Percentiles rank a stretch among this genome's conserved stretches.
Evolutionary conservation across 805 yeast species (phyloP).

Genomic region (Yamadazyma laniorum): DNA sequence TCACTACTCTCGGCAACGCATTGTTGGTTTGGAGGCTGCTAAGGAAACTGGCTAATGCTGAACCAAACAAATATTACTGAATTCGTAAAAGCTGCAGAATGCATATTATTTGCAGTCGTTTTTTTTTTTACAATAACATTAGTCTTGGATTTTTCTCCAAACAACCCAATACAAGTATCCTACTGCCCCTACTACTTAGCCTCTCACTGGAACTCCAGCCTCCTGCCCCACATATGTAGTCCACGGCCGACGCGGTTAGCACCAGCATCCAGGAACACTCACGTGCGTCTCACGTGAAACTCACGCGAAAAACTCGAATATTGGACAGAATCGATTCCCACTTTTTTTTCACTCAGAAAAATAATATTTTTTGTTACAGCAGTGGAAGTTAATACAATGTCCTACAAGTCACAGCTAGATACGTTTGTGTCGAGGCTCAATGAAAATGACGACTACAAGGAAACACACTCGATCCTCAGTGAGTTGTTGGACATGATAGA

Average conservation of each 20-base stretch:
- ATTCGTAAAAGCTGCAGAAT: not conserved
- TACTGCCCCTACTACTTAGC: no score
- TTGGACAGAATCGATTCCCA: constrained; percentile 19
- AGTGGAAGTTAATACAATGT: constrained; percentile 24
- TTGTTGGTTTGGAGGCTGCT: constrained; percentile 21
- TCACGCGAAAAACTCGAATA: constrained; percentile 11
- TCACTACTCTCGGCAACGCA: constrained; percentile 40
- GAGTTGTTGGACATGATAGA: constrained; percentile 88
- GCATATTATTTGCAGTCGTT: no score
- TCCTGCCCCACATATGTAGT: no score
- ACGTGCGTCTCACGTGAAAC: constrained; percentile 13
- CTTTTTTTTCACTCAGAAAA: constrained; percentile 16
- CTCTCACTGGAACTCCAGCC: no score
- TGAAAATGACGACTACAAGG: constrained; percentile 52
- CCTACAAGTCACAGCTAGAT: constrained; percentile 58
- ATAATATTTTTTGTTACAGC: constrained; percentile 1
- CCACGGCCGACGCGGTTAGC: no score
- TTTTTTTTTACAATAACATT: no score
- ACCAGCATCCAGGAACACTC: no score
- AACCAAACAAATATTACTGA: constrained; percentile 2
- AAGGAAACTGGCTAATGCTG: constrained; percentile 13
- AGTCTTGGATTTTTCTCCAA: no score
- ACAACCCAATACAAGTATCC: no score
- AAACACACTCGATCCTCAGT: constrained; percentile 66
- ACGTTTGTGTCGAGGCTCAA: constrained; percentile 64